Conservation (phyloP, 495 filamentous ascomycete genomes). For the Lasiosphaeria miniovina region DNA sequence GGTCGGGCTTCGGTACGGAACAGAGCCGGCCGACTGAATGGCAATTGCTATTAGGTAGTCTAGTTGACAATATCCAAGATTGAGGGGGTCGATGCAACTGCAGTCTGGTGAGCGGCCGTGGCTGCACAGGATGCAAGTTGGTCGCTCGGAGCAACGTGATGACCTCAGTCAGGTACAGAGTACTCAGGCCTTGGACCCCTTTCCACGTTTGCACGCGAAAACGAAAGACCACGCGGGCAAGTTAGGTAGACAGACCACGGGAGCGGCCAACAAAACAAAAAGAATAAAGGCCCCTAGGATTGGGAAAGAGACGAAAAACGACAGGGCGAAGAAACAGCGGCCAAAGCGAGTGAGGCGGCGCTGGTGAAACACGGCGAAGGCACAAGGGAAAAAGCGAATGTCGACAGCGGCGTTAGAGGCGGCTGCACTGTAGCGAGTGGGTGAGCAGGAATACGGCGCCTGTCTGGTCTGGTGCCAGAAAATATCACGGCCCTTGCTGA, state of each 20-base stretch:
- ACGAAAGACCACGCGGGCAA: neutral
- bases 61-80: neutral
- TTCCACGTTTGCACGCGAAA: neutral
- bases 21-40: too few species aligned
- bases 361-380: constrained; percentile 17
- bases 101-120: constrained; percentile 2
- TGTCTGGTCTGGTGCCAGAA: constrained; percentile 1
- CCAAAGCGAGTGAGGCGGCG: constrained; percentile 50
- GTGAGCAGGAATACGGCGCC: constrained; percentile 3
- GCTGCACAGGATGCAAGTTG: constrained; percentile 7
- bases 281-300: neutral
- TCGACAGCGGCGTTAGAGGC: constrained; percentile 11
- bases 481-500: constrained; percentile 7
- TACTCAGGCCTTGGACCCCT: neutral
- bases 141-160: constrained; percentile 19
- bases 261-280: neutral
- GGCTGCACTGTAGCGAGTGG: neutral
- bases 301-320: constrained; percentile 26
- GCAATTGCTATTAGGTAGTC: too few species aligned
- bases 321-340: constrained; percentile 37
- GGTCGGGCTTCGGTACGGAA: too few species aligned
- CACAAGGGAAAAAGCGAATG: constrained; percentile 32
- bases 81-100: neutral
- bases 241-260: neutral
- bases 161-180: neutral